These are phyloP conservation scores for Asterochloris sp. DNA, from an alignment of 139 green algal genomes.

Conservation along the genomic window DNA sequence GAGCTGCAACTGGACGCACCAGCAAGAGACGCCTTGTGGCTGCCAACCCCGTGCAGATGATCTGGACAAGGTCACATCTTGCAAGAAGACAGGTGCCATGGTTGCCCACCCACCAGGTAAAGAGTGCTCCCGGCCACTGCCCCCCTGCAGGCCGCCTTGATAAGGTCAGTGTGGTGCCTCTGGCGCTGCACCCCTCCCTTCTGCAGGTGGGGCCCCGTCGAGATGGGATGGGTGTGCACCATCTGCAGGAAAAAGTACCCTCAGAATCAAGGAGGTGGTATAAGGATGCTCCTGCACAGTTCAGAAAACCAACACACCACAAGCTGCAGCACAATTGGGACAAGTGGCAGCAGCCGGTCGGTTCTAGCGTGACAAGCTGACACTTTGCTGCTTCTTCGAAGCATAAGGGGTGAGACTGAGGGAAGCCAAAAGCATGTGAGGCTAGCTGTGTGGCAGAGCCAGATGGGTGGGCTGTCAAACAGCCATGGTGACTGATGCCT, in stretches of 20 bases:
- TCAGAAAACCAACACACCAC: too few relatives aligned
- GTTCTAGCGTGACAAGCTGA: too few relatives aligned
- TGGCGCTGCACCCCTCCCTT: conserved; percentile 11
- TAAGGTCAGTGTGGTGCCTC: not conserved
- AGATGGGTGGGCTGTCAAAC: too few relatives aligned
- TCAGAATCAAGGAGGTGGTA: too few relatives aligned
- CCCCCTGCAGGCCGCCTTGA: conserved; percentile 13
- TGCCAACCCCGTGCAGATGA: not conserved
- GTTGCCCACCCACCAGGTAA: not conserved
- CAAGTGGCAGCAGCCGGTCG: too few relatives aligned
- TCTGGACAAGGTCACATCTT: not conserved
- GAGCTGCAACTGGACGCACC: not conserved
- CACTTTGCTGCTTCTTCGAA: too few relatives aligned
- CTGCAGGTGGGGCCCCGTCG: conserved; percentile 4
- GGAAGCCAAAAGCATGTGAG: too few relatives aligned
- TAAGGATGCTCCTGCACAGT: too few relatives aligned
- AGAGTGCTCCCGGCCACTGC: not conserved
- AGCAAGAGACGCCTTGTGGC: not conserved
- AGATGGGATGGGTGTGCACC: not conserved
- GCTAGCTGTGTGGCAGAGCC: too few relatives aligned
- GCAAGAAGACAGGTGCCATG: not conserved
- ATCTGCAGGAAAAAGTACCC: too few relatives aligned
- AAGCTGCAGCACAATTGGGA: too few relatives aligned
- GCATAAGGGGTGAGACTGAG: too few relatives aligned
- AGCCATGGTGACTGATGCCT: not conserved